Evolutionary conservation across 2,329 filamentous ascomycete species (phyloP), one percentile per base, ranked within the genome.

Genomic region (Elsinoe perseae): DNA sequence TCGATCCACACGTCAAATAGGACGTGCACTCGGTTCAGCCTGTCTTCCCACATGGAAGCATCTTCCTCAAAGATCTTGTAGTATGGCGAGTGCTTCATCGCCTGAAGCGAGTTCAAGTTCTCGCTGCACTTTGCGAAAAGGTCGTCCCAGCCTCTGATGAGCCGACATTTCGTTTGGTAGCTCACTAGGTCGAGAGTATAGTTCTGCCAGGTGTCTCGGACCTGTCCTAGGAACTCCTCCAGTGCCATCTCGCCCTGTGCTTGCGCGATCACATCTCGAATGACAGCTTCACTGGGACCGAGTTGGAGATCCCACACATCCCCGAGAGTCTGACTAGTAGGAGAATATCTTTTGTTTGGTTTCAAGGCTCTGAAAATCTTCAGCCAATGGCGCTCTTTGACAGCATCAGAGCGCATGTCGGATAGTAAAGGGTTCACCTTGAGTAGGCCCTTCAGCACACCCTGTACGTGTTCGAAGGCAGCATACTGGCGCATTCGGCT

Each of bases 1-100:
- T 98, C 95, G 64, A 98, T 98, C 95, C 95, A 99, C 14, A 98
- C 91, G 70, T 99, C 93, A 66, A 99, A 98, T 8, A 98, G 80
- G 14, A 98, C 89, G 68, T 98, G 93, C 2, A 98, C 90, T 44
- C 93, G 84, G 70, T 97, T 99, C 23, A 99, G 80, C 70, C 95
- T 95, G 73, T 98, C 95, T 72, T 98, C 95, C 93, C 93, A 98
- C 1, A 87, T 82, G 0, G 90, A 87, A 5, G 95, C 95, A 64
- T 98, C 93, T 65, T 98, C 93, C 69, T 98, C 93, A 61, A 99
- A 99, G 65, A 97, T 92, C 71, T 96, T 97, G 79, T 95, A 98
- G 72, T 98, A 98, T 0, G 93, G 93, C 4, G 93, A 99, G 71
- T 98, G 92, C 68, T 89, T 87, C 95, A 99, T 99, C 21, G 93